A percentile compares a stretch with the other conserved stretches of the same genome.
Conservation (phyloP, 2,329 filamentous ascomycete species). For the Phaeoacremonium minimum region DNA sequence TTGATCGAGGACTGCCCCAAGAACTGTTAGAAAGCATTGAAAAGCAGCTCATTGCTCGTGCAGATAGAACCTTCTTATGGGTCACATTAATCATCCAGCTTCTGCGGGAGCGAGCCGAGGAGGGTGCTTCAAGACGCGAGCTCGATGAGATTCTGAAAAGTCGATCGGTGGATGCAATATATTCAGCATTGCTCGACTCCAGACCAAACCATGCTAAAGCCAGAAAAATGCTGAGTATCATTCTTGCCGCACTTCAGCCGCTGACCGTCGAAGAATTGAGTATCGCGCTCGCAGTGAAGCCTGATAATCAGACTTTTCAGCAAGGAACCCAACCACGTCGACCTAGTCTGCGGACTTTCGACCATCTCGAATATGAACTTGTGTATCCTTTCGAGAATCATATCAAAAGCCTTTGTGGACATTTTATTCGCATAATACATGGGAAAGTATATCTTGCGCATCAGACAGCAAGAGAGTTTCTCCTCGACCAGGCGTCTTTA, state of each 20-base stretch:
- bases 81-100: slow-evolving; percentile 12
- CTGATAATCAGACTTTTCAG: background rate
- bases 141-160: slow-evolving; percentile 10
- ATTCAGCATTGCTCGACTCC: slow-evolving; percentile 8
- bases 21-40: slow-evolving; percentile 7
- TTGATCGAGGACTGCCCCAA: slow-evolving; percentile 6
- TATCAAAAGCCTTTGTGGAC: slow-evolving; percentile 11
- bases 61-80: slow-evolving; percentile 17
- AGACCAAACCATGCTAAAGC: slow-evolving; percentile 3
- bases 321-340: background rate
- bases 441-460: slow-evolving; percentile 15
- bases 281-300: slow-evolving; percentile 10
- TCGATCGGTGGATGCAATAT: slow-evolving; percentile 7
- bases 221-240: slow-evolving; percentile 11
- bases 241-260: slow-evolving; percentile 10
- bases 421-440: slow-evolving; percentile 11
- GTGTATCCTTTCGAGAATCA: slow-evolving; percentile 11
- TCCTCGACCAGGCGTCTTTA: slow-evolving; percentile 6
- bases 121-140: slow-evolving; percentile 9
- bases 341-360: slow-evolving; percentile 3
- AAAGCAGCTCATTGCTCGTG: slow-evolving; percentile 7
- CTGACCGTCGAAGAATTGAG: slow-evolving; percentile 12
- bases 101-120: slow-evolving; percentile 7
- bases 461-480: slow-evolving; percentile 16
- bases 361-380: slow-evolving; percentile 11